Evolutionary conservation across 352 stramenopile species (phyloP).

Genomic region (Phytophthora rubi): DNA sequence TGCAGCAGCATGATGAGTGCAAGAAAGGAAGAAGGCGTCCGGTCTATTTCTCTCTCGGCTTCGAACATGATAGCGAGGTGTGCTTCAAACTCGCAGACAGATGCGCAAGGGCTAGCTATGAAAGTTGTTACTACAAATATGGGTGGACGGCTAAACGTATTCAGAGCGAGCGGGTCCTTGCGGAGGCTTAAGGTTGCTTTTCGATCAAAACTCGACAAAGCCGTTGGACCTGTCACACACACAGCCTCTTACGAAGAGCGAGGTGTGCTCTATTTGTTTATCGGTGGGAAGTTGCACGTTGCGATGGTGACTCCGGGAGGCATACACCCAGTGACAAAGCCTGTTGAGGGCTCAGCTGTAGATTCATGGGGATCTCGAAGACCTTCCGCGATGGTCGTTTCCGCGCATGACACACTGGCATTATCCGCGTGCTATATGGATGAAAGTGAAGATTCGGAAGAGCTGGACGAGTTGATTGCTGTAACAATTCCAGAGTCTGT

Average conservation of each 20-base stretch:
- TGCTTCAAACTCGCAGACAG: constrained; percentile 4
- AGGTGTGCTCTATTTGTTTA: constrained; percentile 48
- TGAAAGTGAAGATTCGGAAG: constrained; percentile 27
- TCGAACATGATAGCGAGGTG: constrained; percentile 35
- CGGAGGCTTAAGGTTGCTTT: constrained; percentile 42
- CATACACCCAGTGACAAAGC: constrained; percentile 1
- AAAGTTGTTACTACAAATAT: constrained; percentile 54
- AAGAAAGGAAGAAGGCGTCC: constrained; percentile 25
- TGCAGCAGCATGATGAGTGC: constrained; percentile 60
- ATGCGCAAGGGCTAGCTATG: constrained; percentile 10
- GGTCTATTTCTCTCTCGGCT: constrained; percentile 37
- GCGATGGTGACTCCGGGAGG: constrained; percentile 22
- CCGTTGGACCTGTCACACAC: constrained; percentile 41
- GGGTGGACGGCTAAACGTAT: constrained; percentile 45
- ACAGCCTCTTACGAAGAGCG: constrained; percentile 45
- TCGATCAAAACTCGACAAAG: constrained; percentile 30
- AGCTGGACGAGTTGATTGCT: constrained; percentile 41
- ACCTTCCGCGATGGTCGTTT: constrained; percentile 1
- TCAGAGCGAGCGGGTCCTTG: constrained; percentile 42
- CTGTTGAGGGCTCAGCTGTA: constrained; percentile 1
- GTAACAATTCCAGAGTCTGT: constrained; percentile 54
- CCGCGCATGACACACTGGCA: constrained; percentile 6
- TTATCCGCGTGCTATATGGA: constrained; percentile 40
- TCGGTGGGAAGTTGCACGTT: constrained; percentile 41
- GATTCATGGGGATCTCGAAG: constrained; percentile 3